Evolutionary conservation across 1,284 basidiomycete genomes (phyloP), one percentile per base, ranked within the genome.

Genomic region (Mycena citricolor): DNA sequence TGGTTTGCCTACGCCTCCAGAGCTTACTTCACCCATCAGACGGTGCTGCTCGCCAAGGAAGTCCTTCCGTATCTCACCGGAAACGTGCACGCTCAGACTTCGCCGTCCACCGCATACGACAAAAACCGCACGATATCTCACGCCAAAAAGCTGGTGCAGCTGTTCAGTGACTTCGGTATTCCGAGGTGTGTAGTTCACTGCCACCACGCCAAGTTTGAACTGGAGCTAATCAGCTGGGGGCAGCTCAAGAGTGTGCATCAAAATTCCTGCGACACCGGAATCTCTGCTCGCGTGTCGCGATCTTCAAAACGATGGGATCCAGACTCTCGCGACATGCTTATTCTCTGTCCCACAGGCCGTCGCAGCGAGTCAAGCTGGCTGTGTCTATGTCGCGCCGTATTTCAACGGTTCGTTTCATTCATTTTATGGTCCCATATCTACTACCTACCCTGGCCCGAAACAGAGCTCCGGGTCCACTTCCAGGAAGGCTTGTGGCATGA

Each of bases 401-500:
- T 73, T 74, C 57, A 75, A 76, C 50, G 73, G 74, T 70, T 42
- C 5, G 57, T 42, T 4, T 14, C 29, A 19, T 17, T 26, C 21
- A 21, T 23, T 29, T 21, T 13, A n/a, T 17, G 11, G 8, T n/a
- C n/a, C 7, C 21, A n/a, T n/a, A n/a, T n/a, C 13, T 25, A 20
- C 23, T n/a, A n/a, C n/a, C n/a, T n/a, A n/a, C n/a, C 16, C 31
- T 44, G 10, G 33, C 17, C 4, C 5, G 26, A 19, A 13, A n/a
- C n/a, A 73, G 74, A 77, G 49, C 61, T 77, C 3, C 68, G 70
- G 16, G 73, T 74, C 8, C 74, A 77, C 54, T 74, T 72, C 44
- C 66, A 72, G 42, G 61, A 64, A 4, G 53, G 46, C 3, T 26
- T 68, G 6, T 74, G 70, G 71, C 66, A 67, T 42, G 65, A 68